Conservation (phyloP, 228 moss, liverwort and hornwort species). For the Sphagnum fallax region DNA sequence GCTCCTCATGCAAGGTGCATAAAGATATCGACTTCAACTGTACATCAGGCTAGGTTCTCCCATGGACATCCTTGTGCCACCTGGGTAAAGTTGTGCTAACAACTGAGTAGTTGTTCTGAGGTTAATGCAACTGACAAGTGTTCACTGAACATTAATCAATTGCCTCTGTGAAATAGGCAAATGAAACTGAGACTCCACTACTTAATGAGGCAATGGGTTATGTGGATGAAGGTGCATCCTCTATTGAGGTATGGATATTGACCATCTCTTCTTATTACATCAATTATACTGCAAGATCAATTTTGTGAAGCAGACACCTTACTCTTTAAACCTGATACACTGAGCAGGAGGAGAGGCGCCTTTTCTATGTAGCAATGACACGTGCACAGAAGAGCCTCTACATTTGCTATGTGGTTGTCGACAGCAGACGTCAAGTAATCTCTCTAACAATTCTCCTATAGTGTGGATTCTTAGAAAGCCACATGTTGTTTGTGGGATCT, state of each 20-base stretch:
- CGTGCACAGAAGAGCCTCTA: slow-evolving; percentile 80
- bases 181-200: slow-evolving; percentile 88
- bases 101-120: too few relatives aligned
- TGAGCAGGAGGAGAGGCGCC: slow-evolving; percentile 79
- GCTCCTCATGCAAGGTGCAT: too few relatives aligned
- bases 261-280: not conserved
- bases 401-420: slow-evolving; percentile 73
- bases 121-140: too few relatives aligned
- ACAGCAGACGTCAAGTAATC: slow-evolving; percentile 65
- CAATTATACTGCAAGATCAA: not conserved
- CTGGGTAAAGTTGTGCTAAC: too few relatives aligned
- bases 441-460: not conserved
- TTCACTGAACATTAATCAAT: too few relatives aligned
- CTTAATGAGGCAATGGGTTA: slow-evolving; percentile 58
- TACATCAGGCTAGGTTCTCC: too few relatives aligned
- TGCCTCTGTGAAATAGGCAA: slow-evolving; percentile 33
- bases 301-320: not conserved
- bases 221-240: slow-evolving; percentile 50
- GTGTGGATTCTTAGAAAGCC: not conserved
- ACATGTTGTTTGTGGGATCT: too few relatives aligned
- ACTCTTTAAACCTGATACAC: not conserved
- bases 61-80: too few relatives aligned
- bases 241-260: slow-evolving; percentile 53
- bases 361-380: slow-evolving; percentile 98
- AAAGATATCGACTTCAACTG: too few relatives aligned